Base-by-base conservation (phyloP, 108 stramenopile genomes). In the Skeletonema tropicum region DNA sequence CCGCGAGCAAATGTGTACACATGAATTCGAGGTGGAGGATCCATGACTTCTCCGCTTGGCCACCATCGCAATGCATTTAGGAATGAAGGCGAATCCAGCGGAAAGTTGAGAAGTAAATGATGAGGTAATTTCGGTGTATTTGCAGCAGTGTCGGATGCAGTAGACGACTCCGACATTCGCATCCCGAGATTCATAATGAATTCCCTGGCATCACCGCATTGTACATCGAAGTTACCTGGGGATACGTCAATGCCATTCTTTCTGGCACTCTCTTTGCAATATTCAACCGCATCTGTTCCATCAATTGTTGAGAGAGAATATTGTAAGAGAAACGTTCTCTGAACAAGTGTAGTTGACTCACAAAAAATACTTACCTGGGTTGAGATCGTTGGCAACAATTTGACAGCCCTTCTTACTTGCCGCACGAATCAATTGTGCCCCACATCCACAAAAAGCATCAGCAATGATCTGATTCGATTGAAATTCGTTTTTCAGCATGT, bases 381-480 rank as follows among this genome's bases (percentile, higher is more conserved):
- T 96, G 90, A 89, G 89, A 71, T 99, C 99, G 80, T 98, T 99
- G 38, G 97, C 97, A 5, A 89, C 48, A 38, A 94, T 73, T 1
- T 49, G 25, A 83, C 80, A 66, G 58, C 83, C 72, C 57, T 83
- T 70, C 60, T 74, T 76, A 17, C 72, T 74, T 7, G 81, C 88
- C 8, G 96, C 66, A 21, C 95, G 86, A 9, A 98, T 64, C 45
- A 94, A 95, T 30, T 98, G 88, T 6, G 99, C 97, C 2, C 99
- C 99, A 1, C 98, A 97, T 14, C 99, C 99, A 48, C 94, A 97
- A 86, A 97, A 95, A 41, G 93, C 88, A 75, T 98, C 98, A 7
- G 95, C 96, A 15, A 99, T 85, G 1, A 91, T 70, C 26, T 70
- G 77, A 61, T 75, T 72, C 14, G 67, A 55, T 58, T 71, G 19